phyloP scores from a whole-genome alignment of 306 rosid species.

The Rosa multiflora region DNA sequence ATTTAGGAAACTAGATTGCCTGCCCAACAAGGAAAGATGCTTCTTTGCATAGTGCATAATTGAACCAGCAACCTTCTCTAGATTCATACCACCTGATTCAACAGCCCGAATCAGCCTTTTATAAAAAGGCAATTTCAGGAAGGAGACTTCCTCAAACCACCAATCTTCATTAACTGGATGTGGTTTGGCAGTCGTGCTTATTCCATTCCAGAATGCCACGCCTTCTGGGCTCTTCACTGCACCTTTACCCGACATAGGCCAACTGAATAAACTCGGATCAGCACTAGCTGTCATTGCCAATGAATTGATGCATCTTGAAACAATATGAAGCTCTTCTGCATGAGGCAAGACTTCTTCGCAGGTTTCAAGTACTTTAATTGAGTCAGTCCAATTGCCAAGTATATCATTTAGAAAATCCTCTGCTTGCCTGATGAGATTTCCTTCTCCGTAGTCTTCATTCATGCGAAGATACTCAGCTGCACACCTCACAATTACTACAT shows the following conservation, averaged over 20 bases:
- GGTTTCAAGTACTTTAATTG: constrained; percentile 67
- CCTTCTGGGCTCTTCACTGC: constrained; percentile 45
- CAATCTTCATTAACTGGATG: constrained; percentile 61
- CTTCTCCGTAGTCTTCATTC: constrained; percentile 80
- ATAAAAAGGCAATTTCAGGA: constrained; percentile 53
- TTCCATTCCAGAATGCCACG: constrained; percentile 69
- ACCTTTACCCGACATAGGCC: constrained; percentile 48
- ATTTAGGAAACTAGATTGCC: constrained; percentile 47
- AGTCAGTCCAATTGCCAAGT: constrained; percentile 72
- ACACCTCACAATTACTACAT: constrained; percentile 65
- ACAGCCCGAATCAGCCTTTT: constrained; percentile 61
- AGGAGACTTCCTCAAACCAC: constrained; percentile 83
- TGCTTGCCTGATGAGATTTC: constrained; percentile 58
- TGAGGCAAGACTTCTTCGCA: constrained; percentile 63
- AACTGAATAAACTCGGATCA: constrained; percentile 58
- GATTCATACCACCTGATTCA: constrained; percentile 56
- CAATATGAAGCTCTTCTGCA: constrained; percentile 82
- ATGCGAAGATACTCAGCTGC: constrained; percentile 76
- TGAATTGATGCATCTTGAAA: constrained; percentile 73
- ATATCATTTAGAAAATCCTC: constrained; percentile 66
- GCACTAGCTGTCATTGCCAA: constrained; percentile 67
- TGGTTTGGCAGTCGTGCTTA: constrained; percentile 40
- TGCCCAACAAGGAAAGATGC: constrained; percentile 58
- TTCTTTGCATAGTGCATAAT: constrained; percentile 70
- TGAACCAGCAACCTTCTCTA: constrained; percentile 60